Percentiles rank a stretch among this genome's conserved stretches.
phyloP scores from a whole-genome alignment of 164 flowering plant genomes.

The Magnolia sinica region DNA sequence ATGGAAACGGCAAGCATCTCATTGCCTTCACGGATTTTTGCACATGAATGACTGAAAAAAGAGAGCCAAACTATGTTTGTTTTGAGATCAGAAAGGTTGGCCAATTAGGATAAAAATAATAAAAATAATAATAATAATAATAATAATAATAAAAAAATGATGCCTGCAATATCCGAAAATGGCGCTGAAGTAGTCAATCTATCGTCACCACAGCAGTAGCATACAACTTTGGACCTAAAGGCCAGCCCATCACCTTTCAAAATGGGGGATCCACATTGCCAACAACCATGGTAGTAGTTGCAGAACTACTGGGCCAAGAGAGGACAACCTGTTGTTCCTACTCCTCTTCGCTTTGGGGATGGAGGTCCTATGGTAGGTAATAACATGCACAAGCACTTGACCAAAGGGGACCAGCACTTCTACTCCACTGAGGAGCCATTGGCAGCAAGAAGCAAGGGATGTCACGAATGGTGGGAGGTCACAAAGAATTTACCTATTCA shows the following conservation, averaged over 20 bases:
- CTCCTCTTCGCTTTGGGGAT: conserved; percentile 17
- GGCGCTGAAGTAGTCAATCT: conserved; percentile 18
- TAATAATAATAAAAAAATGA: no score
- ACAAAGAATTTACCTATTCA: neutral
- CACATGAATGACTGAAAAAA: no score
- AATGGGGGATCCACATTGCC: conserved; percentile 21
- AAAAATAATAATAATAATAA: no score
- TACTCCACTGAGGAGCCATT: conserved; percentile 20
- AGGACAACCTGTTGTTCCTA: conserved; percentile 22
- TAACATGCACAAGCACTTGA: conserved; percentile 21
- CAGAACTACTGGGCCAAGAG: conserved; percentile 17
- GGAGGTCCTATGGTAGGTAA: conserved; percentile 25
- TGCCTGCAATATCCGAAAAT: conserved; percentile 19
- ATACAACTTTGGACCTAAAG: conserved; percentile 10
- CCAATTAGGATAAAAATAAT: no score
- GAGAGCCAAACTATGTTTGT: no score
- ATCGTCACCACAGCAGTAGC: neutral
- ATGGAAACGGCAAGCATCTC: no score
- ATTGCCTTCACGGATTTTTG: no score
- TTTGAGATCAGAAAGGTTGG: no score
- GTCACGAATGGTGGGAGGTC: conserved; percentile 20
- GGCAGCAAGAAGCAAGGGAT: conserved; percentile 21
- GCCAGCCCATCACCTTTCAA: conserved; percentile 16
- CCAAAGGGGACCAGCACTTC: conserved; percentile 16
- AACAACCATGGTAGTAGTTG: conserved; percentile 23